Conservation (phyloP, 495 filamentous ascomycete species). For the Geoglossum glabrum region DNA sequence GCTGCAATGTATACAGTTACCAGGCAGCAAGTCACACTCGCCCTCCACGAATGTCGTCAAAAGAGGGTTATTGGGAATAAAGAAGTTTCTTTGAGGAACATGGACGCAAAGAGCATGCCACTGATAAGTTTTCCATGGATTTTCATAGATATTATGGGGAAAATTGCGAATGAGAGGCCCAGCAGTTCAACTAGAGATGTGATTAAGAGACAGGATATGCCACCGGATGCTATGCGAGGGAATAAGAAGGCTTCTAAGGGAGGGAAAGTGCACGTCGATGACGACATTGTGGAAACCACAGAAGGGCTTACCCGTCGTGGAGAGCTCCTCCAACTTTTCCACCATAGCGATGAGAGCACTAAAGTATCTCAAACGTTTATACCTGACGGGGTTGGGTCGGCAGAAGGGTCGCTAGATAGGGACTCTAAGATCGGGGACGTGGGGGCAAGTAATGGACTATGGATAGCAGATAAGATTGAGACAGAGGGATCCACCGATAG, state of each 20-base stretch:
- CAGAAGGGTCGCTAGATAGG: background rate
- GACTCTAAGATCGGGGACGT: background rate
- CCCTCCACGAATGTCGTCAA: constrained; percentile 24
- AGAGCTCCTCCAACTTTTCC: constrained; percentile 7
- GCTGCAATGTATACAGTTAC: constrained; percentile 80
- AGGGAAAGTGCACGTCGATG: background rate
- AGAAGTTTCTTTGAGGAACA: constrained; percentile 3
- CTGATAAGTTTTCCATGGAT: constrained; percentile 92
- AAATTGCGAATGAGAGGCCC: constrained; percentile 33
- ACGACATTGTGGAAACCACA: constrained; percentile 9
- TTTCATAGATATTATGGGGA: constrained; percentile 51
- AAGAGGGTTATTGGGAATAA: constrained; percentile 19
- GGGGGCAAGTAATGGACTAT: background rate
- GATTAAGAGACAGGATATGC: background rate
- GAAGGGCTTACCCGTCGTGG: constrained; percentile 8
- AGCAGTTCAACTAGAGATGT: background rate
- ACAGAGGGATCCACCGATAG: background rate
- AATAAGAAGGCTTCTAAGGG: background rate
- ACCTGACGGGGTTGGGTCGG: background rate
- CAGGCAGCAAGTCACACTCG: constrained; percentile 39
- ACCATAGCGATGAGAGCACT: background rate
- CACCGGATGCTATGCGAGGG: background rate
- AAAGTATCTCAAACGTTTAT: background rate
- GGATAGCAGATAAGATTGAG: no score
- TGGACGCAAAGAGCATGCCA: constrained; percentile 34